Evolutionary conservation across 2,329 filamentous ascomycete genomes (phyloP).

Genomic region (Ophiocordyceps camponoti-saundersi): DNA sequence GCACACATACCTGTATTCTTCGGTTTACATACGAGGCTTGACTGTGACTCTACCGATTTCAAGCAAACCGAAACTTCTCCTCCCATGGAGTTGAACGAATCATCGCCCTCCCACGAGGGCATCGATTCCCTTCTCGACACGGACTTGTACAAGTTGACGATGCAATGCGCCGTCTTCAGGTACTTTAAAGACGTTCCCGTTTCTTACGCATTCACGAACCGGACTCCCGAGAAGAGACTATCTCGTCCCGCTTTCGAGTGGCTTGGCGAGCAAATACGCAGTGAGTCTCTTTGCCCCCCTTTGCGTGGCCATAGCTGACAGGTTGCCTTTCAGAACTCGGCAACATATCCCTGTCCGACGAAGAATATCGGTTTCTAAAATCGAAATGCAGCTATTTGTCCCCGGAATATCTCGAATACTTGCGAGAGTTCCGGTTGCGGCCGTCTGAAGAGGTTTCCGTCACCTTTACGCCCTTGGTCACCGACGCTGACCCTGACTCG

Average conservation of each 20-base stretch:
- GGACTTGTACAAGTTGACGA: constrained; percentile 88
- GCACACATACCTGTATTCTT: too few species aligned
- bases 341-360: constrained; percentile 59
- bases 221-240: constrained; percentile 84
- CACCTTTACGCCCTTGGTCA: constrained; percentile 40
- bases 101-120: constrained; percentile 53
- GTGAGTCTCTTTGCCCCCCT: constrained; percentile 25
- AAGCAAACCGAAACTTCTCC: too few species aligned
- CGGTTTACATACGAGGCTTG: too few species aligned
- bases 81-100: constrained; percentile 48
- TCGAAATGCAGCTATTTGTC: constrained; percentile 68
- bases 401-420: constrained; percentile 60
- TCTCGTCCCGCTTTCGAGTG: constrained; percentile 70
- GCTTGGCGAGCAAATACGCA: constrained; percentile 69
- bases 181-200: constrained; percentile 74
- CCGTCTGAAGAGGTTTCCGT: constrained; percentile 66
- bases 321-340: constrained; percentile 46
- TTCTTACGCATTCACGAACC: constrained; percentile 87
- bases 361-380: constrained; percentile 67
- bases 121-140: constrained; percentile 73
- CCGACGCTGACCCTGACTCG: constrained; percentile 43
- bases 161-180: constrained; percentile 93
- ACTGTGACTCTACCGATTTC: too few species aligned
- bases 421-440: constrained; percentile 64
- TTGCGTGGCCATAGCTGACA: neutral